phyloP scores from a whole-genome alignment of 257 asterid genomes.

The Solanum appendiculatum region DNA sequence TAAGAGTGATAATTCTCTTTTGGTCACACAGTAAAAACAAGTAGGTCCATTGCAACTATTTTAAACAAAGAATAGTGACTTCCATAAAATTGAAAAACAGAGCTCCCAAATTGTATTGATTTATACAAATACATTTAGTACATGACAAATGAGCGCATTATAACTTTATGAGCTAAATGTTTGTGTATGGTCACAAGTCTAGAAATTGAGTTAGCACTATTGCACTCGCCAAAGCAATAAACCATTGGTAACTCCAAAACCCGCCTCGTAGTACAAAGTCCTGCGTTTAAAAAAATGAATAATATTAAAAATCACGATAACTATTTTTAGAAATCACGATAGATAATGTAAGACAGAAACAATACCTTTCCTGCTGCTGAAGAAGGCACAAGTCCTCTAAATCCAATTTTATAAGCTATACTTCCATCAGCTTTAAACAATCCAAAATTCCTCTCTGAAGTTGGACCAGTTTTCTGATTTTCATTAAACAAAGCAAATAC shows the following conservation, averaged over 20 bases:
- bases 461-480: conserved; percentile 65
- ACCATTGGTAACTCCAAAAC: background rate
- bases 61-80: background rate
- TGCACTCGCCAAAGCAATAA: background rate
- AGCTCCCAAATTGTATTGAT: background rate
- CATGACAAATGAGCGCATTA: background rate
- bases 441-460: conserved; percentile 82
- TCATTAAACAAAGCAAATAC: conserved; percentile 74
- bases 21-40: too few relatives aligned
- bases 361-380: conserved; percentile 21
- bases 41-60: background rate
- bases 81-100: background rate
- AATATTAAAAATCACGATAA: background rate
- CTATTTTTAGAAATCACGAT: background rate
- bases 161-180: background rate
- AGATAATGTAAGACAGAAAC: accelerated
- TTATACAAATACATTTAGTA: background rate
- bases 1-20: background rate
- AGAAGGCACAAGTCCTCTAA: conserved; percentile 56
- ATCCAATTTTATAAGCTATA: conserved; percentile 54
- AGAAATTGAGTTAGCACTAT: background rate
- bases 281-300: background rate
- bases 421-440: conserved; percentile 81
- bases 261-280: background rate
- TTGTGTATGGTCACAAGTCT: background rate